Conservation (phyloP, 352 stramenopile genomes). For the Blastocystis sp. region DNA sequence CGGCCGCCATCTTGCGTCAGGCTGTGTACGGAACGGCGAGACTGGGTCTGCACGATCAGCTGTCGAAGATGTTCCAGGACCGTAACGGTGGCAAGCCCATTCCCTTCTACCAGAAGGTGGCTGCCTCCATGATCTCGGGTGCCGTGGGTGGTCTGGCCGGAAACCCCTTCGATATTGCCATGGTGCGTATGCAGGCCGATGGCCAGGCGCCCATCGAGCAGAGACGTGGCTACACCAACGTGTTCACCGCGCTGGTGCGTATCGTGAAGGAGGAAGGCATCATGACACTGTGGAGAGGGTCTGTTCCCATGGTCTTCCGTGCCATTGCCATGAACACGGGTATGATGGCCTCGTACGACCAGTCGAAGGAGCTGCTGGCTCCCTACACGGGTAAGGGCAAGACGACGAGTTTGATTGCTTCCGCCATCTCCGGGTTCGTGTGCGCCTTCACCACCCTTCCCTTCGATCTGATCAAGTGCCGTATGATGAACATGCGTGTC, state of each 20-base stretch:
- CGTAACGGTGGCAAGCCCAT: conserved; percentile 71
- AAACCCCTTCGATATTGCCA: conserved; percentile 93
- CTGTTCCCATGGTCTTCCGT: conserved; percentile 85
- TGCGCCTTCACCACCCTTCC: conserved; percentile 93
- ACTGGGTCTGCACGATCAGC: conserved; percentile 72
- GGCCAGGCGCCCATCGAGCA: conserved; percentile 84
- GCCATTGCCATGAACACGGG: conserved; percentile 97
- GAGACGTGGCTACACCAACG: conserved; percentile 95
- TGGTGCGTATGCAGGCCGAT: conserved; percentile 95
- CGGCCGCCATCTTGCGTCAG: conserved; percentile 74
- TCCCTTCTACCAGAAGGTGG: conserved; percentile 71
- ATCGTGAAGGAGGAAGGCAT: conserved; percentile 84
- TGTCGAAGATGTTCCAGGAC: conserved; percentile 72
- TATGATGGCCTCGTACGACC: conserved; percentile 98
- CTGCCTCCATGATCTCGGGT: conserved; percentile 70
- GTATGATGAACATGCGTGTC: conserved; percentile 93
- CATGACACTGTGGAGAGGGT: conserved; percentile 83
- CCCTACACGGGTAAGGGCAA: conserved; percentile 54
- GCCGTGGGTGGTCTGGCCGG: conserved; percentile 84
- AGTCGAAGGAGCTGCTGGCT: conserved; percentile 75
- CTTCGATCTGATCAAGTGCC: conserved; percentile 96
- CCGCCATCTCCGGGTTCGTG: conserved; percentile 90
- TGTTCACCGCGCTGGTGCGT: conserved; percentile 89
- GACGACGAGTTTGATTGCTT: conserved; percentile 85
- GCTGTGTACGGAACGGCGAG: conserved; percentile 75